Evolutionary conservation across 345 rosid species (phyloP).

Genomic region (Eucalyptus grandis): DNA sequence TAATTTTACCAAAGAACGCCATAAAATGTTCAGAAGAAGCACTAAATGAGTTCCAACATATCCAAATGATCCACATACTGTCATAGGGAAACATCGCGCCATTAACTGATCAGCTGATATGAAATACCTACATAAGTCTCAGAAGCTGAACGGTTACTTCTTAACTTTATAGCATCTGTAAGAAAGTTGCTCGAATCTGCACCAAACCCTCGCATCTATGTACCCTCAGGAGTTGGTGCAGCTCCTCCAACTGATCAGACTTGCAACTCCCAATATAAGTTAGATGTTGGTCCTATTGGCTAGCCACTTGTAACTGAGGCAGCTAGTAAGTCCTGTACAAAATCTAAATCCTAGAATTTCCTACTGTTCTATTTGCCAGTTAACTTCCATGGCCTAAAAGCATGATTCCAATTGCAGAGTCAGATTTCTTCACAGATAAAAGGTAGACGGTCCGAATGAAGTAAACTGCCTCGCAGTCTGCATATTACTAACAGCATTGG

Average conservation of each 20-base stretch:
- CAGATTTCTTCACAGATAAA: not conserved
- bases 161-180: not conserved
- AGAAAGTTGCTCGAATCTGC: not conserved
- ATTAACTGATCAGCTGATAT: not conserved
- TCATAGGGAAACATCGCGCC: not conserved
- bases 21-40: not conserved
- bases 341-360: slow-evolving; percentile 2
- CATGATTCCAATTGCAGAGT: not conserved
- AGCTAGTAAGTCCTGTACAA: slow-evolving; percentile 23
- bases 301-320: not conserved
- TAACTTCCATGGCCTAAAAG: not conserved
- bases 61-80: not conserved
- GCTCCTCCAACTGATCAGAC: not conserved
- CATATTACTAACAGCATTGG: slow-evolving; percentile 34
- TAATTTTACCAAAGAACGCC: not conserved
- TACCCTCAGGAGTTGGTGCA: not conserved
- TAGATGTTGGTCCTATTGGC: not conserved
- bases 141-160: not conserved
- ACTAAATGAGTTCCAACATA: not conserved
- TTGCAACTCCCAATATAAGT: not conserved
- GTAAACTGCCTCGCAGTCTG: slow-evolving; percentile 27
- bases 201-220: not conserved
- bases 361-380: not conserved
- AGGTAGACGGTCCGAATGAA: not conserved
- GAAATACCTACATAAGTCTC: not conserved